These are phyloP conservation scores for Prototheca cutis DNA, from an alignment of 163 green algal species.

Conservation along the genomic window DNA sequence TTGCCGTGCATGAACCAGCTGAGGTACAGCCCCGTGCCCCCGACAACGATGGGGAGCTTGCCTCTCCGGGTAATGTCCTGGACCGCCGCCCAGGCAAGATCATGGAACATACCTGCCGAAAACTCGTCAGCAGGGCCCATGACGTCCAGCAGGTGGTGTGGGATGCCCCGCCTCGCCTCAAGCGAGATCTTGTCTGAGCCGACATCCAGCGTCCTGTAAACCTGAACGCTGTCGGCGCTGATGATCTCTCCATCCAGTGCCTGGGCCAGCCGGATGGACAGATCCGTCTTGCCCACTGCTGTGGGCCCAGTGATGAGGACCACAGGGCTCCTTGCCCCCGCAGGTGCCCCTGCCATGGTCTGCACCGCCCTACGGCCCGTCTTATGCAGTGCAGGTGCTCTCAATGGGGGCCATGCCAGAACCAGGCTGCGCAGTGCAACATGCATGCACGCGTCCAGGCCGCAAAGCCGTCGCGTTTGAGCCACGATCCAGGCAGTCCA, in stretches of 20 bases:
- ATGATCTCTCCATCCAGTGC: conserved; percentile 83
- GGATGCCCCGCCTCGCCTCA: conserved; percentile 50
- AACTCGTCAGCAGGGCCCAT: conserved; percentile 63
- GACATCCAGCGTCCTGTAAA: conserved; percentile 84
- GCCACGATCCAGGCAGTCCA: no score
- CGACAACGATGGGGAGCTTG: conserved; percentile 77
- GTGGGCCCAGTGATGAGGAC: conserved; percentile 73
- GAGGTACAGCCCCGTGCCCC: conserved; percentile 94
- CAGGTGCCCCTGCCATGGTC: no score
- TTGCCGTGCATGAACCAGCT: conserved; percentile 77
- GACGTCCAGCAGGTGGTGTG: conserved; percentile 92
- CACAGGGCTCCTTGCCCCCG: no score
- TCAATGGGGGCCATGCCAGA: no score
- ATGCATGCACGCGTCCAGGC: no score
- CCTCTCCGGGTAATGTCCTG: conserved; percentile 66
- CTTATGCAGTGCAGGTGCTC: no score
- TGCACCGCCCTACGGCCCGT: no score
- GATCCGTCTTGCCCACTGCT: conserved; percentile 77
- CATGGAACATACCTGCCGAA: conserved; percentile 78
- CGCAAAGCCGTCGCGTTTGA: no score
- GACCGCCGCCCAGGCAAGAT: conserved; percentile 39
- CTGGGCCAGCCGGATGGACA: conserved; percentile 64
- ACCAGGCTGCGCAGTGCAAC: no score
- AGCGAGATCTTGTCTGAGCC: conserved; percentile 79
- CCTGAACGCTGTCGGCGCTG: conserved; percentile 87